Conservation (phyloP, 1,139 yeast genomes). For the Taiozyma sp. region DNA sequence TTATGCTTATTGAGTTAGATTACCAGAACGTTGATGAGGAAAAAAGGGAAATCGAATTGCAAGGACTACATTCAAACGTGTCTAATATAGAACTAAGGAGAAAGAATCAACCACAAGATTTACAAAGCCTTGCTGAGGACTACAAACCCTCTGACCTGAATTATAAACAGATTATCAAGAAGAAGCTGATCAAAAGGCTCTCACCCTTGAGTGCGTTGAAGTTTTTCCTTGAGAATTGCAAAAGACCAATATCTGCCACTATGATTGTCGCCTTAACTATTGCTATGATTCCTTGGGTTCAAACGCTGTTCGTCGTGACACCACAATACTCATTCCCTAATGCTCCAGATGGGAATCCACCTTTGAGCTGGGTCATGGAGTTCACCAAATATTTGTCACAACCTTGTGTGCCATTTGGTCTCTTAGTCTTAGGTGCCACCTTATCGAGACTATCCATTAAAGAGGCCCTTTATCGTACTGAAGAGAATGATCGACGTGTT, state of each 20-base stretch:
- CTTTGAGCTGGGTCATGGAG: constrained; percentile 81
- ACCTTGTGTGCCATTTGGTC: constrained; percentile 87
- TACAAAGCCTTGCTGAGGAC: constrained; percentile 1
- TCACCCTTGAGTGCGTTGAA: constrained; percentile 4
- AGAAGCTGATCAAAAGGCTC: background rate
- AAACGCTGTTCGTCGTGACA: constrained; percentile 54
- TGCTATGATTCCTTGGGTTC: constrained; percentile 69
- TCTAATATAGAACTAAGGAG: constrained; percentile 14
- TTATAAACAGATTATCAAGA: constrained; percentile 26
- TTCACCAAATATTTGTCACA: constrained; percentile 73
- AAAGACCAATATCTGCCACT: constrained; percentile 53
- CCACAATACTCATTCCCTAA: constrained; percentile 38
- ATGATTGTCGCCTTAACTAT: constrained; percentile 47
- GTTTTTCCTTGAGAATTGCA: constrained; percentile 41
- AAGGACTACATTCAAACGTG: constrained; percentile 2
- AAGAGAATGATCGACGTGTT: constrained; percentile 2
- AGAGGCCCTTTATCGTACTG: constrained; percentile 33
- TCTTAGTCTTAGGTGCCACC: constrained; percentile 80
- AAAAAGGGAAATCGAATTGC: background rate
- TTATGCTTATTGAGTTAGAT: constrained; percentile 66
- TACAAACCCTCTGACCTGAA: constrained; percentile 9
- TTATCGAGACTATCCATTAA: constrained; percentile 69
- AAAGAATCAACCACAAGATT: constrained; percentile 10
- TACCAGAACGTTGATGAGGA: constrained; percentile 30
- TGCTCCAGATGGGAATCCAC: constrained; percentile 81